Conservation (phyloP, 495 filamentous ascomycete genomes). For the Talaromyces trachyspermus region DNA sequence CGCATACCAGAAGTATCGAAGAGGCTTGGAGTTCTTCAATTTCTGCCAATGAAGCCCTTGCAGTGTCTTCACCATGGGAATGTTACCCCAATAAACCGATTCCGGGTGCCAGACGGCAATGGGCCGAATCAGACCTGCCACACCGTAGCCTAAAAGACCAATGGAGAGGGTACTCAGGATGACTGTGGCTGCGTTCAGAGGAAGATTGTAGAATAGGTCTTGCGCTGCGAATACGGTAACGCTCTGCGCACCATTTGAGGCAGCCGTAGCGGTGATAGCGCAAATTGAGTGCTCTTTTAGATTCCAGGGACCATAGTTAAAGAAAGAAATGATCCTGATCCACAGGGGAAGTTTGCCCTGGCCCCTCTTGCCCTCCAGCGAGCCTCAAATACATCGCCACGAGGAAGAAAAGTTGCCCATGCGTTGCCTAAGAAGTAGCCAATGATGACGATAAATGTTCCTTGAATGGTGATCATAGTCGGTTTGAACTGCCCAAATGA, state of each 20-base stretch:
- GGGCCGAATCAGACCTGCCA: constrained; percentile 45
- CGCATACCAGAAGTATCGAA: constrained; percentile 27
- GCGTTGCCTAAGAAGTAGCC: constrained; percentile 32
- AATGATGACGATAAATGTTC: constrained; percentile 33
- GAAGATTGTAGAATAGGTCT: constrained; percentile 25
- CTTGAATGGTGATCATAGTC: constrained; percentile 19
- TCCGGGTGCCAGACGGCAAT: constrained; percentile 47
- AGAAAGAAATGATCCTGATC: constrained; percentile 16
- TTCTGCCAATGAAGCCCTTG: constrained; percentile 29
- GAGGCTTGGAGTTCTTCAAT: constrained; percentile 21
- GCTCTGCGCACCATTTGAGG: constrained; percentile 16
- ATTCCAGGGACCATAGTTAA: constrained; percentile 25
- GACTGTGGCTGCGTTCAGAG: constrained; percentile 17
- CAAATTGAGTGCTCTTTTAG: constrained; percentile 28
- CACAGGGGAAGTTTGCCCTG: constrained; percentile 16
- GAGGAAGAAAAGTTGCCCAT: constrained; percentile 36
- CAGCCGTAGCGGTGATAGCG: constrained; percentile 22
- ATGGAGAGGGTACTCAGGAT: constrained; percentile 28
- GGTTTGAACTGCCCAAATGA: constrained; percentile 21
- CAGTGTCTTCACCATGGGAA: constrained; percentile 23
- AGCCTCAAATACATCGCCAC: constrained; percentile 27
- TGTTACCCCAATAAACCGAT: constrained; percentile 32
- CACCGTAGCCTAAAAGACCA: constrained; percentile 44
- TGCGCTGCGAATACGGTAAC: constrained; percentile 22
- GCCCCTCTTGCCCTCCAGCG: constrained; percentile 19